phyloP scores from a whole-genome alignment of 2,329 filamentous ascomycete species.

The Aureobasidium namibiae region DNA sequence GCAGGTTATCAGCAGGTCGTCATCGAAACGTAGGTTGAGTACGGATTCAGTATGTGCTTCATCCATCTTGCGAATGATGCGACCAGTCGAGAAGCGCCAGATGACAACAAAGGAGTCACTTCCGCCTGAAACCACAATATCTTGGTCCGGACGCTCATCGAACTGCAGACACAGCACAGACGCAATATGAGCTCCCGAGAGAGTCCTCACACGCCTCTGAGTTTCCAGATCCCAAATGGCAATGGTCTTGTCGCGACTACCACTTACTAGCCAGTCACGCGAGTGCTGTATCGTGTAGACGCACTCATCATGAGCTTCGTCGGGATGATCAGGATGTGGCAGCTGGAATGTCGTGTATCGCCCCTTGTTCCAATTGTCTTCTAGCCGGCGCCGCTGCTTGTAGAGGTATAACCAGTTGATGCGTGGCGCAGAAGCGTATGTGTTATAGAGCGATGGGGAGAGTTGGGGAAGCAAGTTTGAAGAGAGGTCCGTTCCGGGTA shows the following conservation, averaged over 20 bases:
- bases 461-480: not conserved
- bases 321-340: constrained; percentile 69
- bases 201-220: constrained; percentile 42
- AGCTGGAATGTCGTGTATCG: constrained; percentile 81
- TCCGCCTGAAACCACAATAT: constrained; percentile 20
- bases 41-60: constrained; percentile 84
- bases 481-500: not conserved
- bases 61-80: constrained; percentile 66
- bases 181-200: constrained; percentile 63
- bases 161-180: constrained; percentile 95
- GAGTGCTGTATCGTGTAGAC: constrained; percentile 93
- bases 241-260: constrained; percentile 80
- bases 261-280: constrained; percentile 79
- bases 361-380: constrained; percentile 84
- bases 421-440: not conserved
- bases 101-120: constrained; percentile 18
- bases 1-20: constrained; percentile 85
- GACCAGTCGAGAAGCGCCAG: constrained; percentile 58
- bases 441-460: not conserved
- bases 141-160: constrained; percentile 63
- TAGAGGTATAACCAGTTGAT: constrained; percentile 93
- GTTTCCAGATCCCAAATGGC: constrained; percentile 86
- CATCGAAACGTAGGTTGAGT: constrained; percentile 86
- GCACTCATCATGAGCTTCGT: constrained; percentile 83
- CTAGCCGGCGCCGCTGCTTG: constrained; percentile 72